phyloP scores from a whole-genome alignment of 164 flowering plant species.

The Stephania yunnanensis region DNA sequence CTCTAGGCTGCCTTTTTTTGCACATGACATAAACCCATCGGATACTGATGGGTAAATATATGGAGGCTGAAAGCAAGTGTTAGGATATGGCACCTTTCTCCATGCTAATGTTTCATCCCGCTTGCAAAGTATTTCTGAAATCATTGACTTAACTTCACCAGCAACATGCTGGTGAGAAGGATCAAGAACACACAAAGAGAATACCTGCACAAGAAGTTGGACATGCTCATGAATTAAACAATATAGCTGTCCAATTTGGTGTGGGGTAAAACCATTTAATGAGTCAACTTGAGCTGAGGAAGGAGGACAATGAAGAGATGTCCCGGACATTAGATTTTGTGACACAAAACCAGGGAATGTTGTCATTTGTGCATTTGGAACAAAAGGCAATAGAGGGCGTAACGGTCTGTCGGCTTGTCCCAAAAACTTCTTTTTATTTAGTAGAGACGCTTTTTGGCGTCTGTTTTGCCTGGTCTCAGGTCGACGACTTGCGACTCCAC shows the following conservation, averaged over 20 bases:
- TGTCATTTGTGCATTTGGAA: constrained; percentile 27
- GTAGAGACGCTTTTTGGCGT: constrained; percentile 34
- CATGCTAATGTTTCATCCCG: constrained; percentile 49
- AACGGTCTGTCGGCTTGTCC: constrained; percentile 51
- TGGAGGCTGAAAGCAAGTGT: constrained; percentile 47
- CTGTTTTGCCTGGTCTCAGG: constrained; percentile 75
- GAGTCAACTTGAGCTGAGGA: constrained; percentile 26
- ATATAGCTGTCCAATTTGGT: constrained; percentile 83
- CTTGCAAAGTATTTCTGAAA: constrained; percentile 51
- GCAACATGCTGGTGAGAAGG: constrained; percentile 61
- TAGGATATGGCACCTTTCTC: constrained; percentile 53
- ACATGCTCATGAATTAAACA: constrained; percentile 85
- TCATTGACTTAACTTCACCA: constrained; percentile 45
- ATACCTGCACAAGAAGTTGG: constrained; percentile 87
- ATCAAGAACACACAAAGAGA: constrained; percentile 71
- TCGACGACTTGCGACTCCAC: constrained; percentile 36
- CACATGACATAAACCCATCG: constrained; percentile 16
- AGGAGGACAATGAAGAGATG: constrained; percentile 17
- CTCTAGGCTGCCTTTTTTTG: constrained; percentile 11
- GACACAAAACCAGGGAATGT: constrained; percentile 29
- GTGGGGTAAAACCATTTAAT: constrained; percentile 54
- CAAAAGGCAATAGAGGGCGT: constrained; percentile 63
- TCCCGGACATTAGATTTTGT: constrained; percentile 18
- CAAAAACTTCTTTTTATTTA: constrained; percentile 28
- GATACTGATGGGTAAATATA: constrained; percentile 47